Conservation (phyloP, 495 filamentous ascomycete genomes). For the Paragyromitra xinjiangensis region DNA sequence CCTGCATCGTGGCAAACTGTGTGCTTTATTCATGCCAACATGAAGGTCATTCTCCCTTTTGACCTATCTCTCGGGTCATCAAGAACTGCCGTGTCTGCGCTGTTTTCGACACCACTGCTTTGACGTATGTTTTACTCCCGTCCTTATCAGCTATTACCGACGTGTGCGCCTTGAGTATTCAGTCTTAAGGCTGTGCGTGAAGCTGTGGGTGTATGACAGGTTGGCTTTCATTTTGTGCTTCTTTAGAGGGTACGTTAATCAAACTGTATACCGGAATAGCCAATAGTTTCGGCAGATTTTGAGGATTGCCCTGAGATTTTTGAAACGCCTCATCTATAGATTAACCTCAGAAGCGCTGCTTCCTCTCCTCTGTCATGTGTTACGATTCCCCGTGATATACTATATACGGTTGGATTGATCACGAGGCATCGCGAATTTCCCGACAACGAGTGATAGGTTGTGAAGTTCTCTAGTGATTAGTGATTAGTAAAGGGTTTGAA, state of each 20-base stretch:
- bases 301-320: not conserved
- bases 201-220: not conserved
- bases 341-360: not conserved
- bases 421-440: conserved; percentile 39
- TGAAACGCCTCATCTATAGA: conserved; percentile 1
- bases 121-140: conserved; percentile 40
- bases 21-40: conserved; percentile 27
- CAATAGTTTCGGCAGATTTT: conserved; percentile 20
- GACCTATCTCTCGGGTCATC: conserved; percentile 26
- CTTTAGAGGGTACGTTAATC: not conserved
- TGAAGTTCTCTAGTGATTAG: conserved; percentile 12
- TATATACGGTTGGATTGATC: conserved; percentile 42
- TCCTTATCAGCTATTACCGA: conserved; percentile 21
- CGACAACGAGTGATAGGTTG: conserved; percentile 36
- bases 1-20: conserved; percentile 42
- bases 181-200: not conserved
- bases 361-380: conserved; percentile 35
- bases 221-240: conserved; percentile 1
- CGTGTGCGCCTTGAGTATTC: conserved; percentile 1
- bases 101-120: conserved; percentile 37
- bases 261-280: conserved; percentile 20
- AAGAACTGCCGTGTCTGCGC: conserved; percentile 46
- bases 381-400: conserved; percentile 47
- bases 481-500: not conserved
- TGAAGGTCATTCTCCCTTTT: conserved; percentile 36